A percentile compares a stretch with the other conserved stretches of the same genome.
Conservation (phyloP, 345 rosid species). For the Eucalyptus cloeziana region DNA sequence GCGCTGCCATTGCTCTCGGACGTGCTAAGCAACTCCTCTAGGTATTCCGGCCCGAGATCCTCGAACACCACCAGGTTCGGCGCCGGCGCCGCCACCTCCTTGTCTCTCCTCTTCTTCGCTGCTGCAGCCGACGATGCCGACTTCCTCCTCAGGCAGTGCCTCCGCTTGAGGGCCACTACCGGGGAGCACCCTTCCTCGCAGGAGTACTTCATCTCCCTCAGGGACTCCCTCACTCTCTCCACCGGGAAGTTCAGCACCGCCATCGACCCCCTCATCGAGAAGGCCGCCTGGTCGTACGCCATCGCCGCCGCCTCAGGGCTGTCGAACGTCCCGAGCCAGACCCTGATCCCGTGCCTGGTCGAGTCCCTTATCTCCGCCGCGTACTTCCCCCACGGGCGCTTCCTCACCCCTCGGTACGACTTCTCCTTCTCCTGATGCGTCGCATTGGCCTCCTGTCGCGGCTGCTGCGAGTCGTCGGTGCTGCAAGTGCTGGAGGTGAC, state of each 20-base stretch:
- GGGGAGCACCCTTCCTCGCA: slow-evolving; percentile 36
- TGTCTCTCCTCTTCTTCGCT: neutral
- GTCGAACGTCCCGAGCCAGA: slow-evolving; percentile 38
- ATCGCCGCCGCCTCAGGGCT: slow-evolving; percentile 35
- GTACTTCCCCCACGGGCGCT: slow-evolving; percentile 42
- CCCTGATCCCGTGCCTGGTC: slow-evolving; percentile 24
- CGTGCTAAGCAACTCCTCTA: slow-evolving; percentile 21
- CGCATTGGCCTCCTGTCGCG: neutral
- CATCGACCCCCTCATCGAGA: slow-evolving; percentile 23
- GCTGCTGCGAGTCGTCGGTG: neutral
- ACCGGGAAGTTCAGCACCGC: slow-evolving; percentile 33
- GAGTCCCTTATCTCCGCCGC: slow-evolving; percentile 43
- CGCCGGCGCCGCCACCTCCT: neutral
- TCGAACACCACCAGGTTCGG: slow-evolving; percentile 20
- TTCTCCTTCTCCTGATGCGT: neutral
- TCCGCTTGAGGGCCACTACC: slow-evolving; percentile 21
- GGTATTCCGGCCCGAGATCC: slow-evolving; percentile 26
- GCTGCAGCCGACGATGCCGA: neutral
- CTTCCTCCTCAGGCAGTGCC: slow-evolving; percentile 26
- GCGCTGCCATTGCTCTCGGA: slow-evolving; percentile 1
- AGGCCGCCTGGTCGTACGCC: slow-evolving; percentile 37
- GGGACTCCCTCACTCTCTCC: slow-evolving; percentile 28
- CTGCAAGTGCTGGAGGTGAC: slow-evolving; percentile 1
- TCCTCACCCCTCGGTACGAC: slow-evolving; percentile 29
- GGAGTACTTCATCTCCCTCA: slow-evolving; percentile 13